phyloP scores from a whole-genome alignment of 2,329 filamentous ascomycete species.

The Alternaria brassicae region DNA sequence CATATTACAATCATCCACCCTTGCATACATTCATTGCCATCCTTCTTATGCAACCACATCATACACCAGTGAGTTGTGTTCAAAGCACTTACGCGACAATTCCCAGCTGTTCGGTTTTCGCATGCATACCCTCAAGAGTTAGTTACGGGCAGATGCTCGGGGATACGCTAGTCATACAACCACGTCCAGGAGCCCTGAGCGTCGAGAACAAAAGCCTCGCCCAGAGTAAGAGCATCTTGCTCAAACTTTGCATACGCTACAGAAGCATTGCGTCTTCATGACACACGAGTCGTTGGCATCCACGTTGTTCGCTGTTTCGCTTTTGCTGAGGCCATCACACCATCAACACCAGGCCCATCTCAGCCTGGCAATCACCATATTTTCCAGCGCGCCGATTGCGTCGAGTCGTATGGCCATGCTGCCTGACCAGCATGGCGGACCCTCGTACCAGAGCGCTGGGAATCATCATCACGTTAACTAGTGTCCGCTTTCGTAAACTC shows the following conservation, averaged over 20 bases:
- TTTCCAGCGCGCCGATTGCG: background rate
- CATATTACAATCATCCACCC: background rate
- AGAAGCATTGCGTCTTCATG: background rate
- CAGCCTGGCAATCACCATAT: background rate
- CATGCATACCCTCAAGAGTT: background rate
- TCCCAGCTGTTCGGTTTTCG: background rate
- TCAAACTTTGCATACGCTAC: background rate
- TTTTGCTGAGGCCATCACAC: constrained; percentile 1
- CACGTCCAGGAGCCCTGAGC: background rate
- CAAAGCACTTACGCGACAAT: background rate
- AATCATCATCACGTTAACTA: constrained; percentile 9
- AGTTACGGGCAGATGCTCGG: background rate
- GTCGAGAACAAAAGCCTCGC: background rate
- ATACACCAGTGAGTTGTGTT: background rate
- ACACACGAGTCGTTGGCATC: background rate
- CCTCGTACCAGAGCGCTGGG: constrained; percentile 9
- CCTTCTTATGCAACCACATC: background rate
- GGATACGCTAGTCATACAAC: constrained; percentile 1
- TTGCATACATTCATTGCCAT: background rate
- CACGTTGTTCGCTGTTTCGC: background rate
- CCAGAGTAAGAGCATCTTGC: background rate
- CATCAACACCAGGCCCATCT: background rate
- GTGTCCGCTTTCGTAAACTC: constrained; percentile 12
- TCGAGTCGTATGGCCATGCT: constrained; percentile 3
- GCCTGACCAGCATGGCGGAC: constrained; percentile 6